Evolutionary conservation across 75 land plant species (phyloP).

Genomic region (Pinus albicaulis): DNA sequence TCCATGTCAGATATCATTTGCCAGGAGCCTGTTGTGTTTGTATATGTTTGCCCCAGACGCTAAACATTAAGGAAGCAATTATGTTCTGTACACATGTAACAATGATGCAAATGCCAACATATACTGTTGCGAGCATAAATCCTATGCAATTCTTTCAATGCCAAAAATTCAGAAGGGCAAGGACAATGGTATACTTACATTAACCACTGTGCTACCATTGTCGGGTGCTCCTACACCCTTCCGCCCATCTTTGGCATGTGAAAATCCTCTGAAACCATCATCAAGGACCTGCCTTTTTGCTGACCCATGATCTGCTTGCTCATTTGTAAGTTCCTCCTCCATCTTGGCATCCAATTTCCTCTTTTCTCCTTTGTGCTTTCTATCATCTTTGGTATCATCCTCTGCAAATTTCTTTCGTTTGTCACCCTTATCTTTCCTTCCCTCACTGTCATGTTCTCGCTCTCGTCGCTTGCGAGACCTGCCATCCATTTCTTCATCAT

Average conservation of each 20-base stretch:
- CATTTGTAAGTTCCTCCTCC: background rate
- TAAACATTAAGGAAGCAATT: too few relatives aligned
- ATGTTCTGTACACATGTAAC: too few relatives aligned
- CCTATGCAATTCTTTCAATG: background rate
- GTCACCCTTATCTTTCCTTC: conserved; percentile 5
- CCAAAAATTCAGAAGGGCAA: background rate
- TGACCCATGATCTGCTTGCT: background rate
- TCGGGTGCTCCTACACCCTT: background rate
- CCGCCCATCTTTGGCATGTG: background rate
- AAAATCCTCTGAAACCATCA: background rate
- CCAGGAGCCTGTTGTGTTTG: too few relatives aligned
- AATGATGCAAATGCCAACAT: too few relatives aligned
- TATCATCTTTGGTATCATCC: background rate
- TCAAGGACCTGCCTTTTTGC: background rate
- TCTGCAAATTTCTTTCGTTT: background rate
- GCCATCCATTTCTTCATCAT: background rate
- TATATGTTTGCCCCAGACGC: too few relatives aligned
- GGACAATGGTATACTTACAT: background rate
- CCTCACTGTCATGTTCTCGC: background rate
- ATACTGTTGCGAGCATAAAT: too few relatives aligned
- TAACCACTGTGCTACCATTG: background rate
- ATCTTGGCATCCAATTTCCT: background rate
- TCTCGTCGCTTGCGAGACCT: conserved; percentile 4
- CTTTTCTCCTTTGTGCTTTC: background rate
- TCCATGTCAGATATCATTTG: too few relatives aligned